Evolutionary conservation across 768 basidiomycete genomes (phyloP), one percentile per base, ranked within the genome.

Genomic region (Arthromyces matolae): DNA sequence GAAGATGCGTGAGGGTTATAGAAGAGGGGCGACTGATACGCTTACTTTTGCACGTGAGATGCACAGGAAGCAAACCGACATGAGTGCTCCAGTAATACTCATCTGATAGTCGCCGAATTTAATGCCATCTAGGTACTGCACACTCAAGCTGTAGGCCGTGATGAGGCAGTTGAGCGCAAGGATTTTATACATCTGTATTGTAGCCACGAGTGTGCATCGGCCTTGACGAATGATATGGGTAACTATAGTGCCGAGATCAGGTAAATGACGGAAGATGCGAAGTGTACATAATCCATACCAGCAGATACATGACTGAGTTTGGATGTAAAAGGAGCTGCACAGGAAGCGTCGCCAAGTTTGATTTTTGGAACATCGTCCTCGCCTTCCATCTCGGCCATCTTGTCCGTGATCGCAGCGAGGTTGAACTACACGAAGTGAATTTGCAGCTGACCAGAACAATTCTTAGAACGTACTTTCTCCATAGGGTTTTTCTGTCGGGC

Each of bases 121-220:
- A 77, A 99, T 97, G 16, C 96, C 96, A 54, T 98, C 95, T 2
- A 99, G 76, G 62, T 99, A 97, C 65, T 95, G 94, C 24, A 98
- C 96, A 56, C 90, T 93, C 51, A 98, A 74, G 64, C 91, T 94
- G 71, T 95, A 98, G n/a, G 96, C 96, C 3, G 94, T 95, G 67
- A 98, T 99, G 33, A 99, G 74, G 62, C 96, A 98, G 64, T 98
- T 99, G 47, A 99, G 71, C 1, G 95, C 96, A 29, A 99, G 75
- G 56, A 99, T 99, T 74, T 97, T 96, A 82, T 97, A 99, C 96
- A 99, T 99, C 70, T 99, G 96, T 45, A 95, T 88, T 3, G 96
- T 99, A 2, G 96, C 96, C 36, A 98, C 96, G 14, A 99, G 82
- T 1, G 96, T 99, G 72, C 96, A 98, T 23, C 96, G 90, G 19